Conservation (phyloP, 352 stramenopile genomes). For the Globisporangium yorkense region DNA sequence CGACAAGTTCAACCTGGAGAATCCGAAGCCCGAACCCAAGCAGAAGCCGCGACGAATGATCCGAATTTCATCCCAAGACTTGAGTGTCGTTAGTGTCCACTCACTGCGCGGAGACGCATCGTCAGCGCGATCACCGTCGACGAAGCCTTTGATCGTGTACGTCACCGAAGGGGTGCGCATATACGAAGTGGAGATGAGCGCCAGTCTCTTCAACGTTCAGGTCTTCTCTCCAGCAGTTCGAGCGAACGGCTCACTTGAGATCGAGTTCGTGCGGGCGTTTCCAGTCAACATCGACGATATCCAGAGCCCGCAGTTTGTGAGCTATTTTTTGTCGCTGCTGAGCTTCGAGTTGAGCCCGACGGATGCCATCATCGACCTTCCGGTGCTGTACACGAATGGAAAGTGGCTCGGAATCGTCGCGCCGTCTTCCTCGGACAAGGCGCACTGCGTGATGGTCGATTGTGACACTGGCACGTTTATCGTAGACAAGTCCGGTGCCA, state of each 20-base stretch:
- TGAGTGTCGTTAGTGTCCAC: conserved; percentile 12
- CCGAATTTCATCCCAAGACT: conserved; percentile 16
- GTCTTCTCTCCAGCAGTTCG: conserved; percentile 24
- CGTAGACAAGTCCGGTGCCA: not conserved
- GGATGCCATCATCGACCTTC: conserved; percentile 15
- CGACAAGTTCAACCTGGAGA: conserved; percentile 11
- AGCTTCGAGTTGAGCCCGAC: conserved; percentile 23
- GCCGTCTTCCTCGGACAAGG: conserved; percentile 13
- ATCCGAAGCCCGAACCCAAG: conserved; percentile 2
- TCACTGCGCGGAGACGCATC: not conserved
- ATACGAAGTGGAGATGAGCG: conserved; percentile 44
- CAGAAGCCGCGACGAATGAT: conserved; percentile 19
- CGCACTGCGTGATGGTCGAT: conserved; percentile 45
- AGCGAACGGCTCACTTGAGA: conserved; percentile 4
- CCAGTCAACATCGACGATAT: conserved; percentile 31
- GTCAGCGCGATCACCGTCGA: conserved; percentile 3
- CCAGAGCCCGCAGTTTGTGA: conserved; percentile 28
- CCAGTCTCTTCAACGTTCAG: conserved; percentile 27
- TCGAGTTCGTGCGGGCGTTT: conserved; percentile 24
- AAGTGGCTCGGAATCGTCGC: conserved; percentile 24
- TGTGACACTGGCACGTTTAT: conserved; percentile 25
- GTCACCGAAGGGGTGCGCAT: conserved; percentile 43
- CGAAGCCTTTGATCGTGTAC: conserved; percentile 32
- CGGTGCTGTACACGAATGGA: conserved; percentile 39
- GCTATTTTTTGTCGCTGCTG: conserved; percentile 29